Base-by-base conservation (phyloP, 768 basidiomycete species). In the Lactifluus piperatus region DNA sequence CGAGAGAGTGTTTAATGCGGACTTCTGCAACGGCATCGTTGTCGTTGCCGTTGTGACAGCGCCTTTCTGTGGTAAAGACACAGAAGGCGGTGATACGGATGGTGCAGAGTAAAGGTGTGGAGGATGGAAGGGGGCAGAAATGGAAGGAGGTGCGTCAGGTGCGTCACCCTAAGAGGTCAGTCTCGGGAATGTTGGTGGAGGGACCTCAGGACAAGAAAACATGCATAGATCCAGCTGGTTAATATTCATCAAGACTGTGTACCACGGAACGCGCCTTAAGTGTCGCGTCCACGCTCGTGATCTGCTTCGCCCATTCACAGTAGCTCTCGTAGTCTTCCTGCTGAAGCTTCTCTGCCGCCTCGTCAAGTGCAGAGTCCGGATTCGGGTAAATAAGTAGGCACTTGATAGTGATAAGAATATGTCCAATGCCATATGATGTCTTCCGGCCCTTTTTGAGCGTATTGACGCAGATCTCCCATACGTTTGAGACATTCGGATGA, bases 391-490 rank as follows among this genome's bases (percentile, higher is more conserved):
- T 97, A 62, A 98, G 81, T 47, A 98, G 82, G 68, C 94, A 97
- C 71, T 94, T 94, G 64, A 97, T 86, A 29, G 92, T 94, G 58
- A 92, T 85, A 16, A 95, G 80, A 59, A 95, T 95, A 70, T 94
- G 91, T 13, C 78, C 82, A 30, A 98, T 92, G 50, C 94, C 94
- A 66, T 91, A 94, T 13, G 85, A 81, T 24, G 89, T 80, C 70
- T 93, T 88, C 94, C 94, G 97, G 67, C 95, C 93, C 71, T 97
- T 95, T 79, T 97, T 97, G 26, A 97, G 75, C 7, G 94, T 97
- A 74, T 94, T 95, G 16, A 97, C 94, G 70, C 94, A 97, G 65
- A 97, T 97, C 72, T 97, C 94, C 16, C 94, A 94, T 0, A 81
- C 71, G 34, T 81, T 78, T 0, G 93, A 94, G 41, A 98, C 92